These are phyloP conservation scores for Corylus americana DNA, from an alignment of 306 rosid species.

Conservation along the genomic window DNA sequence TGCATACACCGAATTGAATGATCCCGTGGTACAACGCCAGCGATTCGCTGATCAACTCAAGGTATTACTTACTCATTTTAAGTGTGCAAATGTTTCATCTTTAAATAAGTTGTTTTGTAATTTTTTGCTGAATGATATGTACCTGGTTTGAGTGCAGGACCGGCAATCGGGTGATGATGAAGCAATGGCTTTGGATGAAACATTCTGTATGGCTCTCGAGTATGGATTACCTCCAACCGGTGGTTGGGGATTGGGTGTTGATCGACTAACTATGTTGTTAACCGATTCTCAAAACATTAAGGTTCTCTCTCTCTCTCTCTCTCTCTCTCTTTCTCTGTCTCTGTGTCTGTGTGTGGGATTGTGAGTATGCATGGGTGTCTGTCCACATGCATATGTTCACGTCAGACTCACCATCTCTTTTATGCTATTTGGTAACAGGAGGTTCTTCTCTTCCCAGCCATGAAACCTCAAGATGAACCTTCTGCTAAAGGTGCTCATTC, in stretches of 20 bases:
- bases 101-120: not conserved
- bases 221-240: slow-evolving; percentile 97
- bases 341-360: too few relatives aligned
- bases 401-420: not conserved
- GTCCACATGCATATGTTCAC: not conserved
- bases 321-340: not conserved
- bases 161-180: slow-evolving; percentile 97
- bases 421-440: slow-evolving; percentile 54
- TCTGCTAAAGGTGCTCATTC: slow-evolving; percentile 35
- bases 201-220: slow-evolving; percentile 86
- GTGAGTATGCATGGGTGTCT: not conserved
- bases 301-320: slow-evolving; percentile 40
- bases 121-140: slow-evolving; percentile 8
- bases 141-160: slow-evolving; percentile 50
- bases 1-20: slow-evolving; percentile 94
- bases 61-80: slow-evolving; percentile 42
- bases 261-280: slow-evolving; percentile 74
- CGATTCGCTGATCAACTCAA: slow-evolving; percentile 91
- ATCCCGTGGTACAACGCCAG: slow-evolving; percentile 88
- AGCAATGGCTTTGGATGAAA: slow-evolving; percentile 89
- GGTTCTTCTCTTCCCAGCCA: slow-evolving; percentile 93
- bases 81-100: not conserved
- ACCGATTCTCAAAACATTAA: slow-evolving; percentile 91
- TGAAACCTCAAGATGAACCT: slow-evolving; percentile 86
- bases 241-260: slow-evolving; percentile 99